These are phyloP conservation scores for Citrus trifoliata DNA, from an alignment of 345 rosid genomes.

Conservation along the genomic window DNA sequence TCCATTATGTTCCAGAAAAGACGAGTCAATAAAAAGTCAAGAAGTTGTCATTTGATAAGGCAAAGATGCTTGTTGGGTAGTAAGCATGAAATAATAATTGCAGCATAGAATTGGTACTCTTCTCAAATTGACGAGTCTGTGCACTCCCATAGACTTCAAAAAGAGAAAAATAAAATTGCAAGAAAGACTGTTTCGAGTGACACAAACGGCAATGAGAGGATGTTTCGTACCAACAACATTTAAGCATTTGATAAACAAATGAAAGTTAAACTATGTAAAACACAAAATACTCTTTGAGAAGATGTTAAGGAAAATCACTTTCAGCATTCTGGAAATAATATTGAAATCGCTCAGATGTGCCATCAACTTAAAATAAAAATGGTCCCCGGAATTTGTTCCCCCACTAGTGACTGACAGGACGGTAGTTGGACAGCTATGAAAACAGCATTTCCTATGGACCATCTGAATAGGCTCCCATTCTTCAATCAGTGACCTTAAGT, in stretches of 20 bases:
- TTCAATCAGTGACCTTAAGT: neutral
- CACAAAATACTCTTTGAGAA: neutral
- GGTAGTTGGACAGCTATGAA: neutral
- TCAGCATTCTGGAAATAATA: neutral
- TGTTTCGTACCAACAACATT: neutral
- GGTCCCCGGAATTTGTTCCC: neutral
- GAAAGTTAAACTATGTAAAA: slow-evolving; percentile 1
- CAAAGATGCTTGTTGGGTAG: neutral
- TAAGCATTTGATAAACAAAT: neutral
- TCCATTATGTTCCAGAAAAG: neutral
- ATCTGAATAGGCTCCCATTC: neutral
- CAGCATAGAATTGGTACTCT: neutral
- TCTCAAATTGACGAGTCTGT: neutral
- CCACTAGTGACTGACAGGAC: neutral
- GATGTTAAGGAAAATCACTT: neutral
- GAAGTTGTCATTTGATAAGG: neutral
- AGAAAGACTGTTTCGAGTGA: neutral
- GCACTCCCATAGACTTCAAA: neutral
- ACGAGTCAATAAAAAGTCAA: neutral
- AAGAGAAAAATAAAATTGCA: neutral
- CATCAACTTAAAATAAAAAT: neutral
- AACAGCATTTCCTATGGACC: slow-evolving; percentile 13
- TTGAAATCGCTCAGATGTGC: neutral
- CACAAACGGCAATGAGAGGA: neutral
- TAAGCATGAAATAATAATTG: neutral